Conservation (phyloP, 2,329 filamentous ascomycete species). For the Ophiosphaerella korrae region DNA sequence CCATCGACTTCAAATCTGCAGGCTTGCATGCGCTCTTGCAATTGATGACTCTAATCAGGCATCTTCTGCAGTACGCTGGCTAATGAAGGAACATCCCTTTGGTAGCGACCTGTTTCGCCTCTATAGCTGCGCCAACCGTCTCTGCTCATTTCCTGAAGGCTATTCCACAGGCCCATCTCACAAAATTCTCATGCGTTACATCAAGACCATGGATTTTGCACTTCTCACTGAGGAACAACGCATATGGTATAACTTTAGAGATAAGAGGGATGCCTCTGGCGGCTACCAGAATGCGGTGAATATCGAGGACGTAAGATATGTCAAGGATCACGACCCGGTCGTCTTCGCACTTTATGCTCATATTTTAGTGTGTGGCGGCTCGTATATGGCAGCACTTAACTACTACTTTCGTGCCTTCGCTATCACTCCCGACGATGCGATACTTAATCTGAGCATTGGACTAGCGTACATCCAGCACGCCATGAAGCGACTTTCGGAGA, state of each 20-base stretch:
- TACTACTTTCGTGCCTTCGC: constrained; percentile 76
- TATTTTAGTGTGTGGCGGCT: constrained; percentile 81
- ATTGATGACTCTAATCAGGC: constrained; percentile 78
- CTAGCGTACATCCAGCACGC: constrained; percentile 80
- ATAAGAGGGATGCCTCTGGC: constrained; percentile 43
- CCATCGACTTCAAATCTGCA: constrained; percentile 76
- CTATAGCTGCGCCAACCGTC: constrained; percentile 76
- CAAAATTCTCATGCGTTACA: constrained; percentile 89
- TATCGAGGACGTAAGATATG: constrained; percentile 46
- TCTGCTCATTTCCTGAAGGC: constrained; percentile 74
- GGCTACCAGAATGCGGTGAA: constrained; percentile 46
- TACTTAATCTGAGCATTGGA: constrained; percentile 80
- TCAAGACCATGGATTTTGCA: constrained; percentile 82
- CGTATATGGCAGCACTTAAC: constrained; percentile 81
- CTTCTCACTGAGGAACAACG: constrained; percentile 61
- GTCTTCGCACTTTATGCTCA: constrained; percentile 89
- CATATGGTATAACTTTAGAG: constrained; percentile 47
- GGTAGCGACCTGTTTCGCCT: constrained; percentile 83
- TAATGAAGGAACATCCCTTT: constrained; percentile 82
- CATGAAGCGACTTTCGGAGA: constrained; percentile 86
- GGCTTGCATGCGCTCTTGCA: constrained; percentile 82
- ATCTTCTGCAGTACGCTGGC: constrained; percentile 76
- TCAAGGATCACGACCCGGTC: constrained; percentile 66
- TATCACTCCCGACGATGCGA: constrained; percentile 75
- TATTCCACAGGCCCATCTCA: constrained; percentile 83